Conservation (phyloP, 768 basidiomycete species). For the Panus rudis region DNA sequence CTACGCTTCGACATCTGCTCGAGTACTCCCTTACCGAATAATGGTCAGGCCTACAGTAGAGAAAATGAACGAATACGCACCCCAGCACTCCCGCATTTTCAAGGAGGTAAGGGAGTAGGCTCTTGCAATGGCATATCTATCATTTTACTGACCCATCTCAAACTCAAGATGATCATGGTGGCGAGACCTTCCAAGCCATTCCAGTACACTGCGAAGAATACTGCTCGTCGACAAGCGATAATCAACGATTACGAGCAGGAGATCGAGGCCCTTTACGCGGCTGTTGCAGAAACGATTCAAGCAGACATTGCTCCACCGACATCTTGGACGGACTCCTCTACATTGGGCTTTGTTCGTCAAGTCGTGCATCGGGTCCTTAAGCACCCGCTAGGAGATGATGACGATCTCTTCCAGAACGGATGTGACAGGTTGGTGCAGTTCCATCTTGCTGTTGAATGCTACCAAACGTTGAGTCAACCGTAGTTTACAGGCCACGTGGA, state of each 20-base stretch:
- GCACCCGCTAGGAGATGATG: conserved; percentile 21
- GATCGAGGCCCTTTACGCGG: conserved; percentile 29
- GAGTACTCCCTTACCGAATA: conserved; percentile 25
- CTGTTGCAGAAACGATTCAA: conserved; percentile 25
- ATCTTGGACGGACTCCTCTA: conserved; percentile 18
- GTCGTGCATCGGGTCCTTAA: conserved; percentile 30
- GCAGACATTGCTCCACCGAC: conserved; percentile 21
- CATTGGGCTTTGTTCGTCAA: conserved; percentile 24
- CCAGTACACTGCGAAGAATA: conserved; percentile 35
- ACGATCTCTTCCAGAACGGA: conserved; percentile 34
- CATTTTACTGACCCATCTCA: too few species aligned
- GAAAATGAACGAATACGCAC: conserved; percentile 33
- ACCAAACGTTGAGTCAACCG: not conserved
- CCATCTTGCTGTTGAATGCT: not conserved
- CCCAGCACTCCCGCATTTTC: conserved; percentile 38
- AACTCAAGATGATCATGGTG: conserved; percentile 44
- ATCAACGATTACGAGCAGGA: conserved; percentile 32
- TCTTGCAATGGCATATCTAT: not conserved
- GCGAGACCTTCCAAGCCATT: conserved; percentile 35
- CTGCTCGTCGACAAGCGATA: conserved; percentile 29
- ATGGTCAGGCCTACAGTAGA: conserved; percentile 38
- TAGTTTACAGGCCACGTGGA: conserved; percentile 12
- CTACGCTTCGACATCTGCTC: too few species aligned
- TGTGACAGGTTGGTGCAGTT: conserved; percentile 30
- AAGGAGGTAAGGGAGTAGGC: conserved; percentile 37